Evolutionary conservation across 208 protist species (phyloP).

Genomic region (Leishmania gerbilli): DNA sequence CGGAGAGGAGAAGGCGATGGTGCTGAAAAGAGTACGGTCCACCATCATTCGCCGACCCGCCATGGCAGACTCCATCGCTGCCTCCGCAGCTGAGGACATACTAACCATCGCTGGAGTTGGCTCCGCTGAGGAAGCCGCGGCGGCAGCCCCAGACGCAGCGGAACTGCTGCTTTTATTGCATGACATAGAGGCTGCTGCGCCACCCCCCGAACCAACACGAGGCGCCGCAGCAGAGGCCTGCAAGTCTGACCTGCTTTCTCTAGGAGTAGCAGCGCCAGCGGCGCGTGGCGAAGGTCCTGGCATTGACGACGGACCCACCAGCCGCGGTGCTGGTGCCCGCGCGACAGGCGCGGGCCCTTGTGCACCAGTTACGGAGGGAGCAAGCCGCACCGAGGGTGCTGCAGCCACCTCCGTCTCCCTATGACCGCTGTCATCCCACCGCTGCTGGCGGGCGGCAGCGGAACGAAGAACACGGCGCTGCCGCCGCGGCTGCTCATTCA

Average conservation of each 20-base stretch:
- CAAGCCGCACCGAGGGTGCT: constrained; percentile 1
- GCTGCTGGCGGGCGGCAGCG: constrained; percentile 8
- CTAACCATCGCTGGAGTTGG: background rate
- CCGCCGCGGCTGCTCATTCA: constrained; percentile 4
- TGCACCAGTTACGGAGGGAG: background rate
- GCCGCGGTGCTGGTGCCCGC: constrained; percentile 16
- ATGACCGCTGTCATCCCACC: background rate
- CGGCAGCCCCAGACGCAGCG: background rate
- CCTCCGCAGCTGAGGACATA: constrained; percentile 12
- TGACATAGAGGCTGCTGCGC: background rate
- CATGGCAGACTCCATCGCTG: constrained; percentile 16
- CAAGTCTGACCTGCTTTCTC: background rate
- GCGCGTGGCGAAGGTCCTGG: background rate
- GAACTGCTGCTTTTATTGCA: background rate
- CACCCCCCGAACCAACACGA: background rate
- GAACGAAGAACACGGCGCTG: constrained; percentile 18
- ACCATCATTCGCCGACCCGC: constrained; percentile 19
- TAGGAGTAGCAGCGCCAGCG: background rate
- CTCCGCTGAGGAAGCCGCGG: background rate
- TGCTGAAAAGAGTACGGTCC: constrained; percentile 64
- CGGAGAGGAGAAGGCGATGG: constrained; percentile 67
- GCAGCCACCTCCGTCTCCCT: background rate
- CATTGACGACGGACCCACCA: constrained; percentile 9
- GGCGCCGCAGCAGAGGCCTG: background rate
- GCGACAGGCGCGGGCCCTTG: background rate